A percentile compares a stretch with the other conserved stretches of the same genome.
Conservation (phyloP, 345 rosid genomes). For the Mercurialis annua region DNA sequence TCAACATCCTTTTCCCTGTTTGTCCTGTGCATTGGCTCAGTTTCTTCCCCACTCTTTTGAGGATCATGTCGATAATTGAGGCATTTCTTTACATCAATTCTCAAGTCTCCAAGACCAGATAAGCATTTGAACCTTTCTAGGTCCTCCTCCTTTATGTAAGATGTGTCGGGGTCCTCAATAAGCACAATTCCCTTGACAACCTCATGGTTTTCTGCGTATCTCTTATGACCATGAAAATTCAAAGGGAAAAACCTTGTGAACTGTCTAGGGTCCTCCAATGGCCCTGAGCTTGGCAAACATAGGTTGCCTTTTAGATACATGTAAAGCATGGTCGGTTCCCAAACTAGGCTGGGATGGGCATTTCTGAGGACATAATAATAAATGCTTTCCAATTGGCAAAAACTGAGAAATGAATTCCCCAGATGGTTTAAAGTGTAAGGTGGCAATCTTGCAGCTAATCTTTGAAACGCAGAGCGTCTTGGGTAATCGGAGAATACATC, state of each 20-base stretch:
- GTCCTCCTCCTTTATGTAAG: conserved; percentile 30
- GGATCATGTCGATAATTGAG: conserved; percentile 29
- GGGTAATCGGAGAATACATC: conserved; percentile 62
- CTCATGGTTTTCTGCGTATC: conserved; percentile 35
- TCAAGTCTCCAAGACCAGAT: conserved; percentile 41
- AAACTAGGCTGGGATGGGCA: conserved; percentile 36
- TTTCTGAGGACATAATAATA: conserved; percentile 47
- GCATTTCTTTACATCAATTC: conserved; percentile 36
- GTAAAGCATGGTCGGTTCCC: conserved; percentile 35
- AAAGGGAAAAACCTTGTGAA: conserved; percentile 46
- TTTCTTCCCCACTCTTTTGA: conserved; percentile 21
- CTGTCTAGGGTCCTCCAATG: conserved; percentile 22
- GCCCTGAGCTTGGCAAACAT: conserved; percentile 29
- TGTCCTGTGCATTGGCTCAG: conserved; percentile 11
- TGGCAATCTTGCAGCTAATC: conserved; percentile 40
- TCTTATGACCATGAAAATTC: conserved; percentile 45
- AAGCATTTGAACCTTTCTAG: conserved; percentile 42
- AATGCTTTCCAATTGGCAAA: conserved; percentile 45
- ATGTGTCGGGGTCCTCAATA: conserved; percentile 43
- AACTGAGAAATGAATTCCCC: conserved; percentile 44
- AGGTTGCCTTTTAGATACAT: conserved; percentile 46
- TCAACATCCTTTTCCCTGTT: too few relatives aligned
- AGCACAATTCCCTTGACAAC: conserved; percentile 54
- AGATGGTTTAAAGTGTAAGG: conserved; percentile 53
- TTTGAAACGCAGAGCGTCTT: conserved; percentile 49